These are phyloP conservation scores for Ottelia alismoides DNA, from an alignment of 106 monocot genomes.

Conservation along the genomic window DNA sequence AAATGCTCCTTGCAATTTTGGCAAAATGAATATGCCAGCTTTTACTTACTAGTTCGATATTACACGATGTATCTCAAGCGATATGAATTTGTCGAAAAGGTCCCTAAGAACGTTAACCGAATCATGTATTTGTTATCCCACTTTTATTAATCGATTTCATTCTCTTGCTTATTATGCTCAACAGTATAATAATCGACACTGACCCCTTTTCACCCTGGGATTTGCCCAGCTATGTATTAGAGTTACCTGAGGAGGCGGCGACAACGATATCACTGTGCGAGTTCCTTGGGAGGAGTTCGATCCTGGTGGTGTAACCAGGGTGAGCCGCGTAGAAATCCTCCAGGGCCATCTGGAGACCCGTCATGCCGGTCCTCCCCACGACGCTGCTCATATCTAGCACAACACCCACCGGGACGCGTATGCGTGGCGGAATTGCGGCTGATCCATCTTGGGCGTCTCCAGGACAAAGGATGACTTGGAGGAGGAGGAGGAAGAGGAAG, in stretches of 20 bases:
- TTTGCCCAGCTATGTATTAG: no score
- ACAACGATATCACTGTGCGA: conserved; percentile 15
- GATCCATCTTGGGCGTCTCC: neutral
- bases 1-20: no score
- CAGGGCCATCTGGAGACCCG: conserved; percentile 15
- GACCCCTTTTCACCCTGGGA: no score
- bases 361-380: conserved; percentile 7
- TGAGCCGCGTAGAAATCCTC: conserved; percentile 22
- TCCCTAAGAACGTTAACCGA: no score
- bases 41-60: no score
- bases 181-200: no score
- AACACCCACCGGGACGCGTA: conserved; percentile 20
- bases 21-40: no score
- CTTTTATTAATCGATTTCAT: no score
- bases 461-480: neutral
- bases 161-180: no score
- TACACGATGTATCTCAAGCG: no score
- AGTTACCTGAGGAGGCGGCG: conserved; percentile 24
- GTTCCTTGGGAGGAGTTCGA: conserved; percentile 2
- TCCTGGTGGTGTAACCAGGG: conserved; percentile 13
- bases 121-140: no score
- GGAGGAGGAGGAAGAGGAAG: conserved; percentile 1
- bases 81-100: no score
- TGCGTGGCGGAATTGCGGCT: neutral
- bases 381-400: conserved; percentile 5